Conservation (phyloP, 306 rosid genomes). For the Quercus gilva region DNA sequence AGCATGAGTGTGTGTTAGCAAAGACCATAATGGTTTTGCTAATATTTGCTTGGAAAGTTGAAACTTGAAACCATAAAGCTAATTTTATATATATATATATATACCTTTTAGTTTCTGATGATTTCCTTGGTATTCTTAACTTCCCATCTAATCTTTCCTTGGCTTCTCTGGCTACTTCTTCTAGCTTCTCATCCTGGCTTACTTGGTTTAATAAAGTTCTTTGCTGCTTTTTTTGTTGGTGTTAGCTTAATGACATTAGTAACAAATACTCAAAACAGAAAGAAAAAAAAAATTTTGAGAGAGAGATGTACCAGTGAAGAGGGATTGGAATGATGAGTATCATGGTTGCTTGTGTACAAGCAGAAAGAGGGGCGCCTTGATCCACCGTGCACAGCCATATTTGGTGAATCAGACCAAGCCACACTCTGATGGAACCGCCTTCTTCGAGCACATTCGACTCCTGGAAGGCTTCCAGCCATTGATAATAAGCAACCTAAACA, state of each 20-base stretch:
- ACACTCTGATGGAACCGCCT: conserved; percentile 61
- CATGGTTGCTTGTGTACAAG: conserved; percentile 55
- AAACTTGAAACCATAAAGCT: too few species aligned
- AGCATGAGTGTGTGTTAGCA: too few species aligned
- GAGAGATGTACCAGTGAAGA: conserved; percentile 34
- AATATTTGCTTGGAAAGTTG: too few species aligned
- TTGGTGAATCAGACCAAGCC: conserved; percentile 30
- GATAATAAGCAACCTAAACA: background rate
- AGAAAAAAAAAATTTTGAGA: background rate
- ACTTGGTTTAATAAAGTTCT: conserved; percentile 32
- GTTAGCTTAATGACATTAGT: background rate
- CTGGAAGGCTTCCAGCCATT: conserved; percentile 89
- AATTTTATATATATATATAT: background rate
- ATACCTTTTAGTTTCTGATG: conserved; percentile 30
- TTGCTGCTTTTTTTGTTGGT: conserved; percentile 23
- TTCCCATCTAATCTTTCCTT: conserved; percentile 73
- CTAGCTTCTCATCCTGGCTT: conserved; percentile 51
- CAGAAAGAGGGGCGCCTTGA: conserved; percentile 55
- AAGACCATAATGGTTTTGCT: too few species aligned
- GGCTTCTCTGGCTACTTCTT: conserved; percentile 66
- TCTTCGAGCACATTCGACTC: conserved; percentile 90
- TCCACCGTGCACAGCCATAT: conserved; percentile 25
- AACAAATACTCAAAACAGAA: background rate
- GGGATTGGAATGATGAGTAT: conserved; percentile 34
- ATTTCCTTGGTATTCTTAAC: conserved; percentile 37